A percentile compares a stretch with the other conserved stretches of the same genome.
Conservation (phyloP, 352 stramenopile genomes). For the Phytophthora cryptogea region DNA sequence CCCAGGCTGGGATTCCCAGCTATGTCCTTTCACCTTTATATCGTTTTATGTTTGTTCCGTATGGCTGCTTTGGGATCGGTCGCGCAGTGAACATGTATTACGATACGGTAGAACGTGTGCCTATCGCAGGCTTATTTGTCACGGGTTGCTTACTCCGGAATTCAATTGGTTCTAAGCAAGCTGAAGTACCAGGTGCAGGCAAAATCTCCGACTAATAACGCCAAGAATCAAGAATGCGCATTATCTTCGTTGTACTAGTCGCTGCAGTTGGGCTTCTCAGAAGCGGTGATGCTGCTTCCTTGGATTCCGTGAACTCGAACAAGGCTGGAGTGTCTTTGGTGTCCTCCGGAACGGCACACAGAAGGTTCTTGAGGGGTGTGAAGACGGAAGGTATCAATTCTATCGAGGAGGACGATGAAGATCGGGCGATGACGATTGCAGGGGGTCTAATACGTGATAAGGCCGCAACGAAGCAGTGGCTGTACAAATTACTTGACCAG, state of each 20-base stretch:
- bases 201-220: neutral
- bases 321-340: neutral
- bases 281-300: neutral
- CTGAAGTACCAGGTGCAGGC: too few species aligned
- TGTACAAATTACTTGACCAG: neutral
- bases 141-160: too few species aligned
- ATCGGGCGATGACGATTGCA: neutral
- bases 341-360: neutral
- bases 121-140: too few species aligned
- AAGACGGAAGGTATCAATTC: neutral
- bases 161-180: too few species aligned
- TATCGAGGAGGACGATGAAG: neutral
- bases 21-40: too few species aligned
- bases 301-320: neutral
- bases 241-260: neutral
- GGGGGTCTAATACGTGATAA: neutral
- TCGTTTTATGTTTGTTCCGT: too few species aligned
- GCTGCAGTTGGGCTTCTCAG: neutral
- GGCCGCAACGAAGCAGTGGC: neutral
- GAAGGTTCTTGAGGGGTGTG: constrained; percentile 1
- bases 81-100: too few species aligned
- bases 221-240: neutral
- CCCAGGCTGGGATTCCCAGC: too few species aligned
- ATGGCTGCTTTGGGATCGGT: too few species aligned
- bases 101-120: too few species aligned